A percentile compares a stretch with the other conserved stretches of the same genome.
Evolutionary conservation across 2,329 filamentous ascomycete genomes (phyloP).

Genomic region (Epichloe hybrida): DNA sequence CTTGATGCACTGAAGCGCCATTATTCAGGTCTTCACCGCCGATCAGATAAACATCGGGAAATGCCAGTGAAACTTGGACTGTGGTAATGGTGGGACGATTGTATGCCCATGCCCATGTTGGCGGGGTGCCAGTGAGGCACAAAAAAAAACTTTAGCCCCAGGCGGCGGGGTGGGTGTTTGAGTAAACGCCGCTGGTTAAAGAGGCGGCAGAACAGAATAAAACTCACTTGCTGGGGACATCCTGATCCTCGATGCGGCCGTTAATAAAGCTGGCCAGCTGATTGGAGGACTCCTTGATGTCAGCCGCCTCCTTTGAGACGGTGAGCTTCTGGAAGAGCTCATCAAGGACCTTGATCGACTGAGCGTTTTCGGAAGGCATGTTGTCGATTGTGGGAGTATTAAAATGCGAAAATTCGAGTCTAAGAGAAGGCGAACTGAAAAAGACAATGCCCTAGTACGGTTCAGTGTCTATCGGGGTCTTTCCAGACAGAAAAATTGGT

Average conservation of each 20-base stretch:
- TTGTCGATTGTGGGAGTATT: slow-evolving; percentile 18
- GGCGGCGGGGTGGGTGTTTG: background rate
- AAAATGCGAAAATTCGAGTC: slow-evolving; percentile 9
- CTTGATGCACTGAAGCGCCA: background rate
- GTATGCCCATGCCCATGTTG: background rate
- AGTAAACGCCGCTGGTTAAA: background rate
- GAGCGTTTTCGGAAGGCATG: slow-evolving; percentile 40
- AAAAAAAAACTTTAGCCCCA: slow-evolving; percentile 6
- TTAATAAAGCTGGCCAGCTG: slow-evolving; percentile 86
- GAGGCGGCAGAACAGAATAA: background rate
- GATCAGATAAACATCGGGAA: background rate
- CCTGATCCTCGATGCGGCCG: slow-evolving; percentile 86
- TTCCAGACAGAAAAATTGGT: background rate
- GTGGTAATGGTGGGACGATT: background rate
- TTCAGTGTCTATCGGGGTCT: slow-evolving; percentile 8
- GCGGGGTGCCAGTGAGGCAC: slow-evolving; percentile 1
- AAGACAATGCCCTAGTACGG: slow-evolving; percentile 7
- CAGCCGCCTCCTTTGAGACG: slow-evolving; percentile 78
- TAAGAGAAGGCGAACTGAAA: slow-evolving; percentile 5
- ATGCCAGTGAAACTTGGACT: background rate
- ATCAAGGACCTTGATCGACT: slow-evolving; percentile 60
- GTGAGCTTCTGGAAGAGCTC: slow-evolving; percentile 88
- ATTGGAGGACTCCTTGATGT: slow-evolving; percentile 53
- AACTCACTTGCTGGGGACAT: slow-evolving; percentile 76
- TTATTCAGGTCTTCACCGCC: background rate